phyloP scores from a whole-genome alignment of 176 grass and related monocot species.

The Triticum timopheevii region DNA sequence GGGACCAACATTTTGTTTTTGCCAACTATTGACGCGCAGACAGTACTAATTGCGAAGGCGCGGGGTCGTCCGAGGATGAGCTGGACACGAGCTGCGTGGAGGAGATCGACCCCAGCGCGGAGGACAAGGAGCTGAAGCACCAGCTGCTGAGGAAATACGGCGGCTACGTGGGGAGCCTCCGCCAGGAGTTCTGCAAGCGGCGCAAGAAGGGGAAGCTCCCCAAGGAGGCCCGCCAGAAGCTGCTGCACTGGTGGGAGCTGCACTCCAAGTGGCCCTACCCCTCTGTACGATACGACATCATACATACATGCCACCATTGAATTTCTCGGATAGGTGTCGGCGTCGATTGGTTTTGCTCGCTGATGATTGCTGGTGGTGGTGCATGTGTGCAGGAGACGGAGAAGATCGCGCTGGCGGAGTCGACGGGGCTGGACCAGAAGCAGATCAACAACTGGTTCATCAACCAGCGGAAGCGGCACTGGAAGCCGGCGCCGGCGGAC shows the following conservation, averaged over 20 bases:
- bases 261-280: constrained; percentile 98
- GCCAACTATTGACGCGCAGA: constrained; percentile 27
- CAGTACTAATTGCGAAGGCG: constrained; percentile 42
- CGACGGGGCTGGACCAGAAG: constrained; percentile 90
- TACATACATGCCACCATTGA: background rate
- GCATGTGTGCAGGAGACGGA: constrained; percentile 52
- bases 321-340: background rate
- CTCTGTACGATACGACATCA: constrained; percentile 46
- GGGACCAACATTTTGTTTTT: background rate
- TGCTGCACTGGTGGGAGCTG: constrained; percentile 89
- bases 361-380: background rate
- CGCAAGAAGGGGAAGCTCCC: constrained; percentile 93
- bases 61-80: constrained; percentile 73
- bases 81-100: constrained; percentile 58
- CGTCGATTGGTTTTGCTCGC: background rate
- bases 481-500: constrained; percentile 73
- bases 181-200: constrained; percentile 84
- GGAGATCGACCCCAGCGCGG: constrained; percentile 51
- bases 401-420: constrained; percentile 71
- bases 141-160: constrained; percentile 86
- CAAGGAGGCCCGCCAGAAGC: constrained; percentile 81
- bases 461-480: constrained; percentile 97
- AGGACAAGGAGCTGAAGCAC: constrained; percentile 84
- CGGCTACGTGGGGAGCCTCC: constrained; percentile 65
- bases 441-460: constrained; percentile 99